Percentiles rank a stretch among this genome's conserved stretches.
phyloP scores from a whole-genome alignment of 2,329 filamentous ascomycete genomes.

The Alternaria sp. region DNA sequence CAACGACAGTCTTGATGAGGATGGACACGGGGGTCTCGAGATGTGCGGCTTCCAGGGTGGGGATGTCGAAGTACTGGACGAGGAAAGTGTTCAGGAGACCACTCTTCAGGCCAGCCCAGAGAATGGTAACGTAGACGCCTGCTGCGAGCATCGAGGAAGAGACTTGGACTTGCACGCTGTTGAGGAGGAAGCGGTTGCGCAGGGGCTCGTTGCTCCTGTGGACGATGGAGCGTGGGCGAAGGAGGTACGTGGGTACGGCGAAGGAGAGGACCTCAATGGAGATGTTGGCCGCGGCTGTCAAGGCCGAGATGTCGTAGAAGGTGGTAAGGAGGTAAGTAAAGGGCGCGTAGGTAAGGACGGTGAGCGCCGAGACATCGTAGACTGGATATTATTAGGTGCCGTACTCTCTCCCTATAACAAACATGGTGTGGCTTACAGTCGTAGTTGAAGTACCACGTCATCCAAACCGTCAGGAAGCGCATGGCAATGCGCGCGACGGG shows the following conservation, averaged over 20 bases:
- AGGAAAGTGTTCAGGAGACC: slow-evolving; percentile 73
- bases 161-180: slow-evolving; percentile 51
- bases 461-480: slow-evolving; percentile 71
- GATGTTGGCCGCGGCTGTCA: slow-evolving; percentile 68
- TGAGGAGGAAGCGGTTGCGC: slow-evolving; percentile 54
- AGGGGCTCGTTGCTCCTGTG: slow-evolving; percentile 64
- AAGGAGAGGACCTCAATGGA: slow-evolving; percentile 73
- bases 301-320: slow-evolving; percentile 76
- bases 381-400: slow-evolving; percentile 21
- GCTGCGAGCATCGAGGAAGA: slow-evolving; percentile 74
- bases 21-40: slow-evolving; percentile 61
- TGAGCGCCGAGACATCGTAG: slow-evolving; percentile 55
- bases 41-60: slow-evolving; percentile 73
- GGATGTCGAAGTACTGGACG: slow-evolving; percentile 77
- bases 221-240: slow-evolving; percentile 71
- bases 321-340: slow-evolving; percentile 76
- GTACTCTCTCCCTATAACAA: no score
- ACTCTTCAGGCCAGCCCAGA: slow-evolving; percentile 73
- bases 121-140: slow-evolving; percentile 75
- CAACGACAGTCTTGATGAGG: slow-evolving; percentile 67
- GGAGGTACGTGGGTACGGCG: slow-evolving; percentile 76
- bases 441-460: slow-evolving; percentile 77
- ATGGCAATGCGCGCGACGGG: slow-evolving; percentile 63
- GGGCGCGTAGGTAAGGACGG: slow-evolving; percentile 76
- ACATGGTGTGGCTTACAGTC: slow-evolving; percentile 60